Conservation (phyloP, 23 red algal genomes). For the Gracilaria caudata region DNA sequence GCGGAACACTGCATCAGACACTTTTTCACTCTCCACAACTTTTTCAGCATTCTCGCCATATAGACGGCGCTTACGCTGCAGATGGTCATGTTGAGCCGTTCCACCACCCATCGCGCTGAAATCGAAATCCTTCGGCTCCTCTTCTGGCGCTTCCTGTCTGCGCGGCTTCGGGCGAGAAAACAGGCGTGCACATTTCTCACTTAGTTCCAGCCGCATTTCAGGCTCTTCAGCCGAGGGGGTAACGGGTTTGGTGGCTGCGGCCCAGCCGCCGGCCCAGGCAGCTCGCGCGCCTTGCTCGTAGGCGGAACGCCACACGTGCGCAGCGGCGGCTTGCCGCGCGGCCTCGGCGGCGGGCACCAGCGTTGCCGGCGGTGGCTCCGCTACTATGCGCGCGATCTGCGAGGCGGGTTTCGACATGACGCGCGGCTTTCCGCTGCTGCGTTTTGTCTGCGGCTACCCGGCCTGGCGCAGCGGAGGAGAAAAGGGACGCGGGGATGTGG, state of each 20-base stretch:
- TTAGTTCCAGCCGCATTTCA: background rate
- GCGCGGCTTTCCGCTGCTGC: background rate
- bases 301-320: conserved; percentile 14
- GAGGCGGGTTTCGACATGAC: background rate
- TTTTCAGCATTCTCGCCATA: conserved; percentile 7
- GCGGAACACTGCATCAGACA: background rate
- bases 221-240: background rate
- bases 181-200: conserved; percentile 5
- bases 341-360: background rate
- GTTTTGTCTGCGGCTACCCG: background rate
- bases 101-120: background rate
- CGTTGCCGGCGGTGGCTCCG: conserved; percentile 3
- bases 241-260: background rate
- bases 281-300: conserved; percentile 32
- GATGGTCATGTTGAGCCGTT: background rate
- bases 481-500: background rate
- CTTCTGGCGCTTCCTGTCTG: background rate
- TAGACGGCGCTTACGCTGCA: background rate
- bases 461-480: background rate
- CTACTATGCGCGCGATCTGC: conserved; percentile 10
- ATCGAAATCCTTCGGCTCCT: background rate
- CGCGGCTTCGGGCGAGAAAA: conserved; percentile 5
- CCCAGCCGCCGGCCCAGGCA: conserved; percentile 5
- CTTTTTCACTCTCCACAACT: conserved; percentile 20
- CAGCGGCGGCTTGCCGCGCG: conserved; percentile 1